phyloP scores from a whole-genome alignment of 2,329 filamentous ascomycete species.

The Fusarium coffeatum region DNA sequence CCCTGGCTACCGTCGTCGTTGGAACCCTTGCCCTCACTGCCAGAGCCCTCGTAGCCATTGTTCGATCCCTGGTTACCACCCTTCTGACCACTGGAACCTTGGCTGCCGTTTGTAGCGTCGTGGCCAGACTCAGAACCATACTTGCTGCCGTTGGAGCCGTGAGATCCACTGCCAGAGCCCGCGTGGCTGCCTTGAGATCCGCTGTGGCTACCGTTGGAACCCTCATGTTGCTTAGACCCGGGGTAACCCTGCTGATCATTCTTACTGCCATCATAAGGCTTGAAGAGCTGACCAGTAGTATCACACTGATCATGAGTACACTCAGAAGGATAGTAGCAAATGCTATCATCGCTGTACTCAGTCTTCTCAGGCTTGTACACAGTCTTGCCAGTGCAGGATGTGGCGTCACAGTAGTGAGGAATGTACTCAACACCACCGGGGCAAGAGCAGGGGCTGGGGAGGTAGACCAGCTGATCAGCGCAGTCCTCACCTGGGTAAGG shows the following conservation, averaged over 20 bases:
- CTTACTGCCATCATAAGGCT: neutral
- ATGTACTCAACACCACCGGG: conserved; percentile 30
- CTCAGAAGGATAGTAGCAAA: neutral
- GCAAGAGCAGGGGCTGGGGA: conserved; percentile 32
- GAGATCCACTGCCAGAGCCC: neutral
- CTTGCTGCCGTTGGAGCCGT: neutral
- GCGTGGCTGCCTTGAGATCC: neutral
- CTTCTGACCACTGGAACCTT: neutral
- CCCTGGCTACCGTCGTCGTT: neutral
- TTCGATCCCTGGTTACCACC: no score
- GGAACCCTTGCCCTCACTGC: neutral
- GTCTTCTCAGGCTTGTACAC: conserved; percentile 32
- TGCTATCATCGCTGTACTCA: neutral
- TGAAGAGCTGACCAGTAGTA: neutral
- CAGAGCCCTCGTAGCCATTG: neutral
- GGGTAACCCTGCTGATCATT: neutral
- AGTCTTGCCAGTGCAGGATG: conserved; percentile 23
- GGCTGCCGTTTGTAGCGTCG: neutral
- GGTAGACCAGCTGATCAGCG: conserved; percentile 25
- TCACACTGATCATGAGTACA: neutral
- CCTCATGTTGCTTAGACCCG: neutral
- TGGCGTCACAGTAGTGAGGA: conserved; percentile 26
- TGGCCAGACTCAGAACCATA: neutral
- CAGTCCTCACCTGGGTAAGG: conserved; percentile 33
- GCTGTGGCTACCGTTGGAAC: neutral